Evolutionary conservation across 495 filamentous ascomycete genomes (phyloP).

Genomic region (Lepidopterella palustris): DNA sequence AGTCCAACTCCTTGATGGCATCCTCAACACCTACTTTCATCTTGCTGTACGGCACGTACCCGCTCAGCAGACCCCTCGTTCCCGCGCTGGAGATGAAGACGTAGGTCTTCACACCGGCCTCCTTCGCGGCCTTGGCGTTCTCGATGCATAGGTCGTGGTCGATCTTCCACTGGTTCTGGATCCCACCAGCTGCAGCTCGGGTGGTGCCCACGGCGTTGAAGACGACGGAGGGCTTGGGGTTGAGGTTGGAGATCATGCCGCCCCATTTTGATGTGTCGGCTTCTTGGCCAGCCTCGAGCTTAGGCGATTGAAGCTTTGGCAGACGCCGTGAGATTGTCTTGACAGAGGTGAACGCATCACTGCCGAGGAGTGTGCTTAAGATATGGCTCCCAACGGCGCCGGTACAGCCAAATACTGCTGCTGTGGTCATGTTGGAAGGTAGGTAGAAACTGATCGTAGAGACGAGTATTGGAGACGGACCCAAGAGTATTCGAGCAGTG

Average conservation of each 20-base stretch:
- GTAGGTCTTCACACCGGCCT: slow-evolving; percentile 56
- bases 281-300: slow-evolving; percentile 46
- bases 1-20: neutral
- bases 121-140: slow-evolving; percentile 58
- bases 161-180: slow-evolving; percentile 68
- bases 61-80: slow-evolving; percentile 28
- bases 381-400: slow-evolving; percentile 54
- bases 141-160: slow-evolving; percentile 70
- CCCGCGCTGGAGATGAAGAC: slow-evolving; percentile 59
- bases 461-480: no score
- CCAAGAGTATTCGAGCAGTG: no score
- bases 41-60: neutral
- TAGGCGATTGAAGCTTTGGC: slow-evolving; percentile 35
- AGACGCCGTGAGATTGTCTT: slow-evolving; percentile 52
- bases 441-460: no score
- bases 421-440: no score
- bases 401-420: slow-evolving; percentile 53
- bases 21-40: neutral
- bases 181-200: slow-evolving; percentile 55
- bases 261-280: slow-evolving; percentile 52
- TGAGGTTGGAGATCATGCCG: slow-evolving; percentile 44
- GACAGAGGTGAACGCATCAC: slow-evolving; percentile 41
- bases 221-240: slow-evolving; percentile 53
- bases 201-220: slow-evolving; percentile 66
- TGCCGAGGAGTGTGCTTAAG: slow-evolving; percentile 47